Base-by-base conservation (phyloP, 2,329 filamentous ascomycete species). In the Colletotrichum limetticola region DNA sequence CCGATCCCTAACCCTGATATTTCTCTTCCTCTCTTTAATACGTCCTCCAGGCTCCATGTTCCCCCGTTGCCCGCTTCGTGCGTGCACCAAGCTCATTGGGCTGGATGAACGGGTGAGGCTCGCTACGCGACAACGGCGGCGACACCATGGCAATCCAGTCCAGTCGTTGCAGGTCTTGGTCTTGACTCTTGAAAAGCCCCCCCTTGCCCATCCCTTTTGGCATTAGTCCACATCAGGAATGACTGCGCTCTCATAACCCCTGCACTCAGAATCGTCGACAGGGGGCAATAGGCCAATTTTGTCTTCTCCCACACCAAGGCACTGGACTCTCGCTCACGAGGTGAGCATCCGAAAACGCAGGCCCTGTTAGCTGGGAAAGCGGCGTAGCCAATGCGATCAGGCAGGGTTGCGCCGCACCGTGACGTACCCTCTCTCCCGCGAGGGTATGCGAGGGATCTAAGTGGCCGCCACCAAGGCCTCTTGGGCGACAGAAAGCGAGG, bases 391-490 rank as follows among this genome's bases (percentile, higher is more conserved):
- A 74, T 74, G 71, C 63, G 49, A 42, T 68, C 37, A 68, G 68
- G 59, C 71, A 66, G 53, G 64, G 68, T 68, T 72, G 62, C 68
- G 68, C 71, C 71, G 68, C 68, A 63, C 62, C 52, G 62, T 72
- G 71, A 74, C 71, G 71, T 74, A 71, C 68, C 68, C 16, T 42
- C 32, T 49, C 72, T 60, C 55, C 55, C 60, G 60, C 57, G 57
- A 68, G 53, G 53, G 71, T 58, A 58, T 52, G 62, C 22, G 62
- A 74, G 37, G 62, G 61, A 74, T 68, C 58, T 74, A 57, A 74
- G 68, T 74, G 71, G 71, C 68, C 68, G 71, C 68, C 68, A 72
- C 71, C 71, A 12, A 55, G 68, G 67, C 68, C 26, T 52, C 32
- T 71, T 30, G 61, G 49, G 24, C 26, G 37, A 42, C 37, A 42